Conservation (phyloP, 2,329 filamentous ascomycete species). For the Colletotrichum kahawae region DNA sequence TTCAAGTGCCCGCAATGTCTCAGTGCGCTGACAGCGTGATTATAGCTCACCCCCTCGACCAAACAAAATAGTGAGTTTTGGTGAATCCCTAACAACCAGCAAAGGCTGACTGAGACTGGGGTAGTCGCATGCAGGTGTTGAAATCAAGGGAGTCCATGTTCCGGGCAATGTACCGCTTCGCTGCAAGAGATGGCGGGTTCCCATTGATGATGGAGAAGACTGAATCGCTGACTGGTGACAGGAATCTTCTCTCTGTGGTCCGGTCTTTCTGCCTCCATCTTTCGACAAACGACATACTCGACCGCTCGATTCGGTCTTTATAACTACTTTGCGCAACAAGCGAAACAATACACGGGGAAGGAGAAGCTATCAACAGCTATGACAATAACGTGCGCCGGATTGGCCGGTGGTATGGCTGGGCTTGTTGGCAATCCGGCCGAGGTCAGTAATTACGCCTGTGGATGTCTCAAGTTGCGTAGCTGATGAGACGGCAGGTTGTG, state of each 20-base stretch:
- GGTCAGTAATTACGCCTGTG: conserved; percentile 10
- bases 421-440: conserved; percentile 52
- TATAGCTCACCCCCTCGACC: conserved; percentile 47
- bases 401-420: conserved; percentile 46
- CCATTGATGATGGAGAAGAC: background rate
- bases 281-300: conserved; percentile 49
- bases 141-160: conserved; percentile 45
- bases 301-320: conserved; percentile 50
- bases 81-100: accelerated
- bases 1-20: background rate
- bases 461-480: background rate
- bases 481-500: conserved; percentile 31
- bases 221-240: conserved; percentile 13
- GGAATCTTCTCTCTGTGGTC: conserved; percentile 47
- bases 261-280: conserved; percentile 47
- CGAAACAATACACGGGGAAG: conserved; percentile 29
- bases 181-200: conserved; percentile 40
- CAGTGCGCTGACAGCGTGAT: background rate
- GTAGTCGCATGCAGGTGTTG: conserved; percentile 49
- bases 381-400: conserved; percentile 43
- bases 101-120: background rate
- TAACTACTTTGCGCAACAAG: conserved; percentile 35
- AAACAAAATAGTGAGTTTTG: conserved; percentile 47
- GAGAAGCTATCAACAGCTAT: conserved; percentile 34
- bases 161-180: conserved; percentile 40